Conservation (phyloP, 2,329 filamentous ascomycete genomes). For the Ceratocystis lukuohia region DNA sequence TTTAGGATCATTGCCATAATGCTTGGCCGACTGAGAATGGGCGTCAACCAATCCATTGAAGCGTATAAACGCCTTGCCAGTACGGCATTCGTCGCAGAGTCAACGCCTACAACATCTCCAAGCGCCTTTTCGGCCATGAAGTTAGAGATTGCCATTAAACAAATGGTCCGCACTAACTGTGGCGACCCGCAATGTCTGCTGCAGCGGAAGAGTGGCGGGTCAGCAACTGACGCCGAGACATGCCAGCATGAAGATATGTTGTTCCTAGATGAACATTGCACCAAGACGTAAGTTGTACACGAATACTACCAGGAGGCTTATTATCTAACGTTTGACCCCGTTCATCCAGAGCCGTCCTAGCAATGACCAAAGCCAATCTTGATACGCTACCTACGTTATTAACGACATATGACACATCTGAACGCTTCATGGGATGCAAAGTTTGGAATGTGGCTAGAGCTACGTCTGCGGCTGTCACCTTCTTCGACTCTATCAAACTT, state of each 20-base stretch:
- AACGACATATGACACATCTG: conserved; percentile 23
- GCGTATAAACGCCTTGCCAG: not conserved
- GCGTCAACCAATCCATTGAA: fast-evolving
- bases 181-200: not conserved
- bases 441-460: conserved; percentile 26
- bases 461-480: conserved; percentile 24
- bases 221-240: not conserved
- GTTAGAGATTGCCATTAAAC: not conserved
- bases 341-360: not conserved
- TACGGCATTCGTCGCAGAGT: not conserved
- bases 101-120: not conserved
- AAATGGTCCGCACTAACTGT: not conserved
- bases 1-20: not conserved
- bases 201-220: not conserved
- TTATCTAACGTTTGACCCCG: not conserved
- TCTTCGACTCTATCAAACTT: conserved; percentile 25
- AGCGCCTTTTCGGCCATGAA: not conserved
- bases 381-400: conserved; percentile 22
- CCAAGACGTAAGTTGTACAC: not conserved
- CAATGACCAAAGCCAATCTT: not conserved
- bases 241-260: not conserved
- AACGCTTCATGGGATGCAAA: conserved; percentile 21
- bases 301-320: fast-evolving
- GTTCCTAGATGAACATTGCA: not conserved
- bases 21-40: not conserved